phyloP scores from a whole-genome alignment of 495 filamentous ascomycete species.

The Trichocladium antarcticum region DNA sequence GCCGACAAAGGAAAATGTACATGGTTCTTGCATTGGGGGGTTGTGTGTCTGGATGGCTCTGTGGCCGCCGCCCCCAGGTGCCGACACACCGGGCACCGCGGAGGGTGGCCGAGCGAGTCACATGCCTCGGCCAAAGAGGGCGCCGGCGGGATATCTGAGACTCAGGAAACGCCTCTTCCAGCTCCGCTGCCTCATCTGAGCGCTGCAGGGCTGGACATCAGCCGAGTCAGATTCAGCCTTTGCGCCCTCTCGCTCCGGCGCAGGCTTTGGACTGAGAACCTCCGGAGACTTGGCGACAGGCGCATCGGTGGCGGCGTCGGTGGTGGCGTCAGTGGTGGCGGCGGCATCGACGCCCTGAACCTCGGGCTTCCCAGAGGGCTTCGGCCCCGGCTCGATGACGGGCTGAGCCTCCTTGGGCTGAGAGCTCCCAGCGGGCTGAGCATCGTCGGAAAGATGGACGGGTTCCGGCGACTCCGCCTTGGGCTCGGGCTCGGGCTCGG shows the following conservation, averaged over 20 bases:
- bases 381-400: slow-evolving; percentile 13
- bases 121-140: slow-evolving; percentile 23
- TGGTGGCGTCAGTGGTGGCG: slow-evolving; percentile 10
- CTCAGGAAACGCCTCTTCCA: slow-evolving; percentile 22
- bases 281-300: slow-evolving; percentile 3
- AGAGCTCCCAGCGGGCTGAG: slow-evolving; percentile 23
- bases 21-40: slow-evolving; percentile 18
- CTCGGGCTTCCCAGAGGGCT: slow-evolving; percentile 20
- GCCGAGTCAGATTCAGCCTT: slow-evolving; percentile 8
- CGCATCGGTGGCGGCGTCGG: slow-evolving; percentile 5
- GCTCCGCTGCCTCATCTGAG: slow-evolving; percentile 16
- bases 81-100: slow-evolving; percentile 4
- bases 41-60: neutral
- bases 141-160: slow-evolving; percentile 16
- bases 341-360: neutral
- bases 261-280: slow-evolving; percentile 13
- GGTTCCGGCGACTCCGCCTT: slow-evolving; percentile 4
- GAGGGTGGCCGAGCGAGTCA: slow-evolving; percentile 15
- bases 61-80: neutral
- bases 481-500: slow-evolving; percentile 12
- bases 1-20: slow-evolving; percentile 24
- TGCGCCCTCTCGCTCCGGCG: slow-evolving; percentile 6
- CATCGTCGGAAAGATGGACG: slow-evolving; percentile 14
- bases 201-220: slow-evolving; percentile 8
- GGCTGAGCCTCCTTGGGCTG: slow-evolving; percentile 18